A percentile compares a stretch with the other conserved stretches of the same genome.
Conservation (phyloP, 176 grass and related monocot genomes). For the Oryza meyeriana region DNA sequence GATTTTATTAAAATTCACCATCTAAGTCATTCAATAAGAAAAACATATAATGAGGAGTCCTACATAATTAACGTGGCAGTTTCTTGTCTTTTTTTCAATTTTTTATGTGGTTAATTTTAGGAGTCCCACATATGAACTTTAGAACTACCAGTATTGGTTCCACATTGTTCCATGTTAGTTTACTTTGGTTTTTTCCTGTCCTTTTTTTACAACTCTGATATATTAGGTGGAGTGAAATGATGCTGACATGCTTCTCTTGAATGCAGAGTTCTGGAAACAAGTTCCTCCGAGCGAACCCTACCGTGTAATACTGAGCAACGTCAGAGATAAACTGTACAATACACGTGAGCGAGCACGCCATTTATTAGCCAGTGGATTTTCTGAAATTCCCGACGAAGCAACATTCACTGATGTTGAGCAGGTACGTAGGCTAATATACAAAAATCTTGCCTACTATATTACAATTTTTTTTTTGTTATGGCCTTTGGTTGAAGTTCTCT, state of each 20-base stretch:
- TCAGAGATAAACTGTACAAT: slow-evolving; percentile 91
- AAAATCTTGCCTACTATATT: not conserved
- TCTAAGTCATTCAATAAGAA: not conserved
- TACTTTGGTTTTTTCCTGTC: not conserved
- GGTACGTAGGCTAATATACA: slow-evolving; percentile 36
- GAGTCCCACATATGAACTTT: not conserved
- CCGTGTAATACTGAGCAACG: slow-evolving; percentile 84
- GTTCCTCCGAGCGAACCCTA: slow-evolving; percentile 92
- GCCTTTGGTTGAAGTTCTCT: slow-evolving; percentile 7
- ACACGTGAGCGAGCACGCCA: slow-evolving; percentile 80
- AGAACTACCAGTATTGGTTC: not conserved
- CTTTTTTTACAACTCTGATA: not conserved
- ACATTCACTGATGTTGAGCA: slow-evolving; percentile 83
- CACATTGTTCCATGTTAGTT: not conserved
- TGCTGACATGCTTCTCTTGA: slow-evolving; percentile 38
- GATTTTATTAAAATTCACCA: not conserved
- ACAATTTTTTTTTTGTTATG: not conserved
- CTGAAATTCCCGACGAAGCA: slow-evolving; percentile 85
- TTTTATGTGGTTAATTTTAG: not conserved
- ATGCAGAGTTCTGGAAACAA: slow-evolving; percentile 96
- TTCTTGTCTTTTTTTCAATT: not conserved
- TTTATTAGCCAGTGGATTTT: slow-evolving; percentile 88
- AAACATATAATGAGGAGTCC: not conserved
- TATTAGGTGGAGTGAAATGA: slow-evolving; percentile 1
- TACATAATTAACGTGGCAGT: not conserved